Base-by-base conservation (phyloP, 345 rosid species). In the Sapria himalayana region DNA sequence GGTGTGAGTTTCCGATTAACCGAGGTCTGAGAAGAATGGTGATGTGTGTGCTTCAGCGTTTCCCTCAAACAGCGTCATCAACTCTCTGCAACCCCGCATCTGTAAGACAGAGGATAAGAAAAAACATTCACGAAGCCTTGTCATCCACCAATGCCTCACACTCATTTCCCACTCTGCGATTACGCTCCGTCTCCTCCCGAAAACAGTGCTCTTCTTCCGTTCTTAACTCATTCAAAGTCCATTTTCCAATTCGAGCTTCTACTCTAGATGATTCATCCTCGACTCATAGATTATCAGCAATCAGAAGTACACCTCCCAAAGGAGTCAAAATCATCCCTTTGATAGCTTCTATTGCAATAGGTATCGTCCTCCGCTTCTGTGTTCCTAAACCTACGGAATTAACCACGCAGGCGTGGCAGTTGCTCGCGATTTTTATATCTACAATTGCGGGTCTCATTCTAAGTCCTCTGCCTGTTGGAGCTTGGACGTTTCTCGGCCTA, bases 401-500 rank as follows among this genome's bases (percentile, higher is more conserved):
- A 14, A 64, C 81, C 0, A 59, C 64, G 2, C 79, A 82, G 60
- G 95, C 81, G 0, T 89, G 98, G 98, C 98, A 89, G 33, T 62
- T 89, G 10, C 71, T 89, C 4, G 54, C 95, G 2, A 76, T 89
- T 55, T 79, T 89, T 65, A 60, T 71, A 39, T 89, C 95, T 15
- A 89, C 95, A 1, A 82, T 82, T 56, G 71, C 91, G 0, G 98
- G 98, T 24, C 84, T 89, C 15, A 75, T 89, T 35, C 52, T 89
- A 18, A 67, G 82, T 48, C 95, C 98, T 4, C 57, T 82, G 21
- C 95, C 95, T 0, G 95, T 89, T 3, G 98, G 95, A 4, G 93
- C 95, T 2, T 89, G 98, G 98, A 93, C 98, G 2, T 89, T 89
- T 51, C 49, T 82, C 12, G 84, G 91, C 8, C 69, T 89, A 33